Percentiles rank a stretch among this genome's conserved stretches.
phyloP scores from a whole-genome alignment of 2,329 filamentous ascomycete genomes.

The Claviceps sp. region DNA sequence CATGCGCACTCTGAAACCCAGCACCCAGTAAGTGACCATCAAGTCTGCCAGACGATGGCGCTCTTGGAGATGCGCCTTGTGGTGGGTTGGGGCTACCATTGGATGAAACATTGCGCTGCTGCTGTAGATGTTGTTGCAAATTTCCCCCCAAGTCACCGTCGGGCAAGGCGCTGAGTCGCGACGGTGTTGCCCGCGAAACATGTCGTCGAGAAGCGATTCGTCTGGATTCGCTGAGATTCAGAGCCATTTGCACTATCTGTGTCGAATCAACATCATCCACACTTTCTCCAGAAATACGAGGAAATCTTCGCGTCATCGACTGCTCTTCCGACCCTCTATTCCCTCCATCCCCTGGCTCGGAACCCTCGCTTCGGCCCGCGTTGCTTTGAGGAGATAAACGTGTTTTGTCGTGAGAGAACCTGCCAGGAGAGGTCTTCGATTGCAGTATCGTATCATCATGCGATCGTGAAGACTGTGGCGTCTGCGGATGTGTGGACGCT shows the following conservation, averaged over 20 bases:
- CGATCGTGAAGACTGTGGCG: constrained; percentile 1
- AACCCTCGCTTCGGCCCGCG: neutral
- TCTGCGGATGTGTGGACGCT: constrained; percentile 2
- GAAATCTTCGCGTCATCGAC: neutral
- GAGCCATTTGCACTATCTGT: constrained; percentile 84
- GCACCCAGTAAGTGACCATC: constrained; percentile 32
- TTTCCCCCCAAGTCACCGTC: constrained; percentile 42
- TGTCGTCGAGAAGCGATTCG: constrained; percentile 48
- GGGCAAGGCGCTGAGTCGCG: constrained; percentile 37
- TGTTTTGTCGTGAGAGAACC: neutral
- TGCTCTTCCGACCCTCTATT: neutral
- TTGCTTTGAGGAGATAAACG: neutral
- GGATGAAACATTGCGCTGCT: constrained; percentile 50
- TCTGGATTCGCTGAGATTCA: constrained; percentile 74
- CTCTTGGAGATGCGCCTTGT: constrained; percentile 25
- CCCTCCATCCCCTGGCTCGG: neutral
- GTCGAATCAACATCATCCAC: constrained; percentile 60
- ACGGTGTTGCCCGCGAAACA: constrained; percentile 37
- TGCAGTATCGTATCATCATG: neutral
- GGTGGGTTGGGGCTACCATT: constrained; percentile 46
- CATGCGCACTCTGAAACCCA: constrained; percentile 30
- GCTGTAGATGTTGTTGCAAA: constrained; percentile 56
- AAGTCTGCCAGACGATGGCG: constrained; percentile 25
- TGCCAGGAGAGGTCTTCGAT: neutral
- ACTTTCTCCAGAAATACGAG: neutral